Conservation (phyloP, 108 stramenopile genomes). For the Skeletonema marinoi region DNA sequence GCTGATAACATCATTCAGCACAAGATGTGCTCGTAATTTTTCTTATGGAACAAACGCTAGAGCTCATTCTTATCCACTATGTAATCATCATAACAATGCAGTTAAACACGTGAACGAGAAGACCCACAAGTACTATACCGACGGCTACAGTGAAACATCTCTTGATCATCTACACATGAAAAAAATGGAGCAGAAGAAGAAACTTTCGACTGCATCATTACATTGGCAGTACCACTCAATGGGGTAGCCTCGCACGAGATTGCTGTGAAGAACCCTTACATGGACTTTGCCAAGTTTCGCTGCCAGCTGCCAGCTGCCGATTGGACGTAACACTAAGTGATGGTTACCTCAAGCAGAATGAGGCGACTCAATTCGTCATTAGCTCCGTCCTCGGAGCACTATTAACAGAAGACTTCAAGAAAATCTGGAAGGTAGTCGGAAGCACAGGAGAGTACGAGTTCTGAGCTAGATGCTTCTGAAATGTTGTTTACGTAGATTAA, state of each 20-base stretch:
- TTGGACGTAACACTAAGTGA: conserved; percentile 72
- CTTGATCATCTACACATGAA: not conserved
- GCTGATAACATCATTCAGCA: not conserved
- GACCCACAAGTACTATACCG: not conserved
- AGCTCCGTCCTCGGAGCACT: conserved; percentile 66
- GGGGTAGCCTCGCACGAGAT: conserved; percentile 61
- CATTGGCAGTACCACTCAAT: too few relatives aligned
- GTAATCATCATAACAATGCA: not conserved
- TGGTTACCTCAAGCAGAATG: conserved; percentile 60
- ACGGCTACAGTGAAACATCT: conserved; percentile 20
- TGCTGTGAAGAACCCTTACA: conserved; percentile 77
- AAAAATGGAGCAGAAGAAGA: conserved; percentile 49
- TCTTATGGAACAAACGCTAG: not conserved
- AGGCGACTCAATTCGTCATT: conserved; percentile 65
- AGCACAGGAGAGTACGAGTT: conserved; percentile 56
- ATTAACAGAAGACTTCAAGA: conserved; percentile 85
- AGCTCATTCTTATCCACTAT: not conserved
- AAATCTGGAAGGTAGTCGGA: conserved; percentile 83
- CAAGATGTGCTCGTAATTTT: not conserved
- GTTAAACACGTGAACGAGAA: conserved; percentile 11
- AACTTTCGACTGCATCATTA: too few relatives aligned
- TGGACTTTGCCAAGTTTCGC: conserved; percentile 88
- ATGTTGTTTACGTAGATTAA: too few relatives aligned
- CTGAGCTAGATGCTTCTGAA: not conserved
- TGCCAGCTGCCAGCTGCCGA: conserved; percentile 53